Evolutionary conservation across 176 grass and related monocot genomes (phyloP), one percentile per base, ranked within the genome.

Genomic region (Alopecurus myosuroides): DNA sequence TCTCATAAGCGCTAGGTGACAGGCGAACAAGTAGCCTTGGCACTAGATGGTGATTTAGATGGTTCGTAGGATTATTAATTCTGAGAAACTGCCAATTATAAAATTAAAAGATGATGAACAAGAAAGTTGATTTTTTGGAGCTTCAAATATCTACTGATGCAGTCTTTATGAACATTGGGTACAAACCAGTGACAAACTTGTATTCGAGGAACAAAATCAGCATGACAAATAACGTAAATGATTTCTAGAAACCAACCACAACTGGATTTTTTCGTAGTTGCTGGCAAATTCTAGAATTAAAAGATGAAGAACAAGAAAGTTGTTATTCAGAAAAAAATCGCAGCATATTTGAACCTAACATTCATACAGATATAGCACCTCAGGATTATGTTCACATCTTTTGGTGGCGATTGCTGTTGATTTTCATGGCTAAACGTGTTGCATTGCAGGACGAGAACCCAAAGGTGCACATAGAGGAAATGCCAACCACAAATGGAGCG

Each of bases 371-470:
- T 17, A 5, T 44, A 42, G 8, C 22, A 23, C 69, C 40, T 72
- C 8, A 72, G 69, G 69, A 46, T 25, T 46, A 39, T 20, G 18
- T 36, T 3, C 66, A 40, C 6, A 0, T 53, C 41, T 52, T 79
- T 56, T 46, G 40, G 13, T 40, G 42, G 15, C 20, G n/a, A 41
- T 12, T 63, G 11, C 7, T 74, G 20, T 37, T 63, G 19, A 50
- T n/a, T 76, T 52, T 76, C 10, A 39, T 28, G 42, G 56, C 77
- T 80, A 35, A 72, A 50, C 18, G 4, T 82, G n/a, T 53, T 62
- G 31, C 42, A 41, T 79, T 91, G 82, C 71, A 98, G 92, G 85
- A 86, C 77, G 74, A 74, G 76, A 82, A 86, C 84, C 45, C 22
- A 64, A 74, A 83, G 74, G 64, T 83, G 13, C 40, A 35, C 28